Evolutionary conservation across 2,329 filamentous ascomycete species (phyloP).

Genomic region (Huntiella moniliformis): DNA sequence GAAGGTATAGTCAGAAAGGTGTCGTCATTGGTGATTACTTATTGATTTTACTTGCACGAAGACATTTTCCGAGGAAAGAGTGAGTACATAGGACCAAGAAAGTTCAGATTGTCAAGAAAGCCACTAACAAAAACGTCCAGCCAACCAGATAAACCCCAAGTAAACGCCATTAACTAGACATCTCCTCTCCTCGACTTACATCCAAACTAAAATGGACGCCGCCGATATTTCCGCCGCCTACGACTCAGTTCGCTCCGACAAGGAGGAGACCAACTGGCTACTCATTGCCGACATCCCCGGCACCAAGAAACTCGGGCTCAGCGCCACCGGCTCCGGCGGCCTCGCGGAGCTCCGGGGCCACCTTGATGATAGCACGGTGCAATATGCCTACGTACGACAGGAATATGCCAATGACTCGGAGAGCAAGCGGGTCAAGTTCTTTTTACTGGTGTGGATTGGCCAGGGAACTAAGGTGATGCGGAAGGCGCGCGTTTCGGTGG

Average conservation of each 20-base stretch:
- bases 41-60: no score
- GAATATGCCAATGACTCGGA: conserved; percentile 57
- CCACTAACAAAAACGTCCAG: no score
- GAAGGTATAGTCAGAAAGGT: no score
- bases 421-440: conserved; percentile 49
- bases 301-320: conserved; percentile 36
- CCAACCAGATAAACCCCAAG: no score
- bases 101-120: no score
- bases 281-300: conserved; percentile 41
- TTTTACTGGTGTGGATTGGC: conserved; percentile 50
- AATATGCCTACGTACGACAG: conserved; percentile 47
- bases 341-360: conserved; percentile 35
- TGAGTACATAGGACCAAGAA: no score
- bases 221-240: conserved; percentile 45
- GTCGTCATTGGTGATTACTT: no score
- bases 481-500: conserved; percentile 48
- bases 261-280: conserved; percentile 46
- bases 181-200: not conserved
- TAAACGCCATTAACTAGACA: no score
- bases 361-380: conserved; percentile 40
- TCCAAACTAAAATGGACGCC: conserved; percentile 21
- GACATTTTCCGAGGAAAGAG: no score
- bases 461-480: conserved; percentile 47
- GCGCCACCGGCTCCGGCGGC: conserved; percentile 39
- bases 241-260: conserved; percentile 48